These are phyloP conservation scores for Fusarium coffeatum DNA, from an alignment of 2,329 filamentous ascomycete species.

Conservation along the genomic window DNA sequence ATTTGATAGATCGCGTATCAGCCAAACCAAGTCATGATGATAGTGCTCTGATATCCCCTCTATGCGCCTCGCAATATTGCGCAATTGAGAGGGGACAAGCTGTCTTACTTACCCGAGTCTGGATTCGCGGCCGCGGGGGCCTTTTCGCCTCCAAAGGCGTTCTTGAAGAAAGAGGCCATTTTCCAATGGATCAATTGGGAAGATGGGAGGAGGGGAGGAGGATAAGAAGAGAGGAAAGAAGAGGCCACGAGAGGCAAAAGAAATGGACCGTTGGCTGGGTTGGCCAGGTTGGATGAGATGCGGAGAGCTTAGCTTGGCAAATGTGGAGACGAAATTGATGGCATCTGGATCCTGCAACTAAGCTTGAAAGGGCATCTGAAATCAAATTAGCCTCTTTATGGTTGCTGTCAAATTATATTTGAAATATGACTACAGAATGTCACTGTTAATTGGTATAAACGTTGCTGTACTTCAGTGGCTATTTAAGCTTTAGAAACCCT, in stretches of 20 bases:
- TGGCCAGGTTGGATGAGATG: slow-evolving; percentile 10
- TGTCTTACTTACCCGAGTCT: slow-evolving; percentile 70
- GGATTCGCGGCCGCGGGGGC: slow-evolving; percentile 59
- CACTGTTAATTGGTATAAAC: background rate
- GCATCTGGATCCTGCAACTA: slow-evolving; percentile 28
- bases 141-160: slow-evolving; percentile 76
- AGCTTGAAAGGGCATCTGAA: slow-evolving; percentile 28
- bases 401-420: background rate
- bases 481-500: background rate
- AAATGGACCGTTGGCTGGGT: slow-evolving; percentile 35
- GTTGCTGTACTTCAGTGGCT: background rate
- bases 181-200: slow-evolving; percentile 40
- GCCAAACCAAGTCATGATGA: slow-evolving; percentile 19
- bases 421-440: background rate
- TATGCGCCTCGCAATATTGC: slow-evolving; percentile 32
- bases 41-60: slow-evolving; percentile 3
- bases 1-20: slow-evolving; percentile 42
- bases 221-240: slow-evolving; percentile 30
- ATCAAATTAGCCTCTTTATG: slow-evolving; percentile 9
- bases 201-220: slow-evolving; percentile 34
- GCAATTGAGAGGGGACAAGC: slow-evolving; percentile 10
- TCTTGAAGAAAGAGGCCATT: slow-evolving; percentile 73
- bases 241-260: slow-evolving; percentile 43
- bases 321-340: slow-evolving; percentile 33
- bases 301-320: slow-evolving; percentile 42